phyloP scores from a whole-genome alignment of 1,284 basidiomycete genomes.

The Marasmius oreades region DNA sequence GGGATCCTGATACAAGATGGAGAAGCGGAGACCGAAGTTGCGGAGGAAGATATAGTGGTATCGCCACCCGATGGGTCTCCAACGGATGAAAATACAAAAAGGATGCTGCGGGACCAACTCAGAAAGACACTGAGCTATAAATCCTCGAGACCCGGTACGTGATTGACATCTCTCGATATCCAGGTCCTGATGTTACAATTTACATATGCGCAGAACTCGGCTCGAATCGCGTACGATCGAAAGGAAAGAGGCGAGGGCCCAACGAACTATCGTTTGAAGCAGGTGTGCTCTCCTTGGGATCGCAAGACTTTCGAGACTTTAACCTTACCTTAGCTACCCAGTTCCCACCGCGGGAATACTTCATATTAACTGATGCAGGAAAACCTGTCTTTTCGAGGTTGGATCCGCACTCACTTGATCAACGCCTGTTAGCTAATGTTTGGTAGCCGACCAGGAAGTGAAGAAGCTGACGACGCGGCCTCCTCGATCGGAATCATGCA shows the following conservation, averaged over 20 bases:
- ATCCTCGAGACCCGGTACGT: conserved; percentile 28
- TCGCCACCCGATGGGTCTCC: conserved; percentile 32
- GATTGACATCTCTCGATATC: background rate
- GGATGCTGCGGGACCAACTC: conserved; percentile 63
- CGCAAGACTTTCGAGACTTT: conserved; percentile 6
- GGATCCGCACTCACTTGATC: conserved; percentile 15
- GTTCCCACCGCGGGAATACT: conserved; percentile 78
- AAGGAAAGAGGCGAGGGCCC: background rate
- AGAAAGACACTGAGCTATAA: conserved; percentile 57
- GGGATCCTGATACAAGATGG: conserved; percentile 65
- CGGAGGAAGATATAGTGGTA: conserved; percentile 45
- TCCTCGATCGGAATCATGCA: conserved; percentile 92
- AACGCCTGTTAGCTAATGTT: conserved; percentile 2
- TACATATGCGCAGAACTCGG: background rate
- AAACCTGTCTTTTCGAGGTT: conserved; percentile 91
- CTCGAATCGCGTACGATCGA: background rate
- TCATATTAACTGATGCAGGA: conserved; percentile 90
- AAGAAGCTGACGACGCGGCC: conserved; percentile 63
- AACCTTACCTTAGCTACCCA: conserved; percentile 31
- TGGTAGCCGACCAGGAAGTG: conserved; percentile 45
- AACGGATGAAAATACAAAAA: conserved; percentile 57
- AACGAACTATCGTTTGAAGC: conserved; percentile 9
- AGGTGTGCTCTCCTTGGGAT: conserved; percentile 11
- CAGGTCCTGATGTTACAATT: background rate
- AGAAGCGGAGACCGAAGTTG: conserved; percentile 52